phyloP scores from a whole-genome alignment of 1,284 basidiomycete genomes.

The Tetrapyrgos nigripes region DNA sequence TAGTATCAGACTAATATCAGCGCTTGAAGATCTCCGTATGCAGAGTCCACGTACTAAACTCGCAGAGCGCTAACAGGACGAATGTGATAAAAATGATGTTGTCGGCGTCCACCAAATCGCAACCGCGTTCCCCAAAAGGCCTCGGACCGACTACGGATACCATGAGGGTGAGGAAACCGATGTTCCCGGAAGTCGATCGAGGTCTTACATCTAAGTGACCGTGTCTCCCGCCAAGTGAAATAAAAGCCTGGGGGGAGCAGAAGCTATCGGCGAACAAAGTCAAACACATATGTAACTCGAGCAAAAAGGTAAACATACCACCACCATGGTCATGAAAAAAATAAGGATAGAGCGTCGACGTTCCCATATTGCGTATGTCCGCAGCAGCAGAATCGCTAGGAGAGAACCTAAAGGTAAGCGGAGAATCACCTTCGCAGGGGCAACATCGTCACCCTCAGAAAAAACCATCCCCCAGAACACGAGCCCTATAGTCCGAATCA shows the following conservation, averaged over 20 bases:
- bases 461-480: slow-evolving; percentile 3
- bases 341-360: slow-evolving; percentile 38
- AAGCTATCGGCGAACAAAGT: too few relatives aligned
- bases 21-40: too few relatives aligned
- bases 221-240: slow-evolving; percentile 25
- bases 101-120: slow-evolving; percentile 36
- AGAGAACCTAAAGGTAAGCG: background rate
- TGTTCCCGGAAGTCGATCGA: too few relatives aligned
- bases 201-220: slow-evolving; percentile 25
- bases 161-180: slow-evolving; percentile 22
- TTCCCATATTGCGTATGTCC: slow-evolving; percentile 53
- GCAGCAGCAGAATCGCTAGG: slow-evolving; percentile 43
- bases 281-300: too few relatives aligned
- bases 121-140: slow-evolving; percentile 35
- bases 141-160: background rate
- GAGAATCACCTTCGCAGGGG: background rate
- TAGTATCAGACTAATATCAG: slow-evolving; percentile 18
- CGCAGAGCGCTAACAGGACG: slow-evolving; percentile 43
- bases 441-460: background rate
- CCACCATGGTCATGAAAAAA: slow-evolving; percentile 19
- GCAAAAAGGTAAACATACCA: slow-evolving; percentile 18
- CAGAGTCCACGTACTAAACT: slow-evolving; percentile 41
- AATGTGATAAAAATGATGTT: slow-evolving; percentile 46
- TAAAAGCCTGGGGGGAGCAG: background rate
- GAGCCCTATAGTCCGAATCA: background rate